phyloP scores from a whole-genome alignment of 345 rosid genomes.

The Anacardium occidentale region DNA sequence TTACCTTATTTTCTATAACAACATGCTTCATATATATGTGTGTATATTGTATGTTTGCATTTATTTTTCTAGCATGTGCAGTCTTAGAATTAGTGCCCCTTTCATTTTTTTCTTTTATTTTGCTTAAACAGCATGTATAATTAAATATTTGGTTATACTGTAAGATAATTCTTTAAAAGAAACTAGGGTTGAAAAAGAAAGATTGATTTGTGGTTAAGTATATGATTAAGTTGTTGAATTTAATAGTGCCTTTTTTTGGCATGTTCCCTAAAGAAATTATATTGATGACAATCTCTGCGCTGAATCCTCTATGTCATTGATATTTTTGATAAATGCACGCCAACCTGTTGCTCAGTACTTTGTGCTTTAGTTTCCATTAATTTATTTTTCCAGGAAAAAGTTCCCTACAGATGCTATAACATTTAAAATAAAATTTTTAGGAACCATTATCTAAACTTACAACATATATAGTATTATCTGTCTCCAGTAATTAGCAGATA shows the following conservation, averaged over 20 bases:
- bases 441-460: neutral
- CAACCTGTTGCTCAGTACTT: neutral
- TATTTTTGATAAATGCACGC: neutral
- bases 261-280: neutral
- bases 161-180: neutral
- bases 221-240: conserved; percentile 5
- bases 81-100: too few species aligned
- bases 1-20: conserved; percentile 20
- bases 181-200: neutral
- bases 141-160: too few species aligned
- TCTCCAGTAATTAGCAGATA: too few species aligned
- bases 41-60: too few species aligned
- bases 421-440: too few species aligned
- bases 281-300: neutral
- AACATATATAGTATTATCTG: too few species aligned
- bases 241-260: neutral
- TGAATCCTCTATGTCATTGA: neutral
- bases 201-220: neutral
- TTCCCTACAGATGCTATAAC: neutral
- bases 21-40: neutral
- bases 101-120: too few species aligned
- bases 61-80: too few species aligned
- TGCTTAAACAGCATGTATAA: too few species aligned
- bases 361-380: neutral
- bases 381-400: too few species aligned